Base-by-base conservation (phyloP, 164 flowering plant species). In the Warburgia ugandensis region DNA sequence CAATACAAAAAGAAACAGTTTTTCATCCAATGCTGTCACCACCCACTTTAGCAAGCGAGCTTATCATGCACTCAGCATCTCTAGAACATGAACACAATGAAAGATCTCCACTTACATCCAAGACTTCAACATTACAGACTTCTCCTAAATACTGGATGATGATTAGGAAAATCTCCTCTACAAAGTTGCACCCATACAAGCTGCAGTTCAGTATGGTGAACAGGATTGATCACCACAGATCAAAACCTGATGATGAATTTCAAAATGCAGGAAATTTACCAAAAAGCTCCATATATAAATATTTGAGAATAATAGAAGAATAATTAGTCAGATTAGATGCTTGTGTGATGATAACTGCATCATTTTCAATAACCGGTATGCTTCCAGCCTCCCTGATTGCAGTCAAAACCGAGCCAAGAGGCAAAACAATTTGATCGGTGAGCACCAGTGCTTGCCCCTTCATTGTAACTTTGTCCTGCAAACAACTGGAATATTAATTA, bases 261-360 rank as follows among this genome's bases (percentile, higher is more conserved):
- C 16, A 16, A 19, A 39, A 39, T 39, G 21, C 6, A 12, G 49
- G 14, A 44, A 19, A 16, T 27, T 17, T 16, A 46, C 29, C 16
- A 29, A 19, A 46, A 6, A 3, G 21, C 32, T 27, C 35, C 47
- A 44, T 21, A 7, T 2, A 8, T 20, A 19, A 20, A 31, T 7
- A 17, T 30, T 17, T 1, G n/a, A 28, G 4, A 11, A 27, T 1
- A 40, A 20, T 38, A 52, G 17, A 26, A 7, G 27, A 27, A 14
- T 10, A 52, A 28, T 47, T 72, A 79, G 86, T 69, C 46, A 80
- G 30, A 13, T 62, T 54, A 26, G 81, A 71, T 36, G 73, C 87
- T 65, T 78, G 86, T 35, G 87, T 85, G 49, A 85, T 66, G 55
- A 82, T 64, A 25, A 66, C 64, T 16, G 81, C 76, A 55, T 78